phyloP scores from a whole-genome alignment of 2,329 filamentous ascomycete species.

The Huntiella abstrusa region DNA sequence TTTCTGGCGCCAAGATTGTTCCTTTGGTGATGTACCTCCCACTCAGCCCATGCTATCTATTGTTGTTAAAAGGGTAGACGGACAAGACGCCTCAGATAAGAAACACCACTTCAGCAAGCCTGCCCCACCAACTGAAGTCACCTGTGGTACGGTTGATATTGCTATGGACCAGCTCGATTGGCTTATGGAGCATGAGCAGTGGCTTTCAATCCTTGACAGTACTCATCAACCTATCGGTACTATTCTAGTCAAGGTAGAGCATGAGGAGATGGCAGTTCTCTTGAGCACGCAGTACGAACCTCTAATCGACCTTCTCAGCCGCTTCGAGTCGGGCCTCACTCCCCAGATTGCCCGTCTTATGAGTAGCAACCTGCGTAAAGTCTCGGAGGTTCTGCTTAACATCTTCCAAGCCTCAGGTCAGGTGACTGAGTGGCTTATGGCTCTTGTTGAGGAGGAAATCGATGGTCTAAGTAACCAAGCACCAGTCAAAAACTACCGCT shows the following conservation, averaged over 20 bases:
- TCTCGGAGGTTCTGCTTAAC: conserved; percentile 76
- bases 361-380: conserved; percentile 54
- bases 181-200: conserved; percentile 65
- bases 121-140: conserved; percentile 26
- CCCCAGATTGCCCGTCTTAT: conserved; percentile 66
- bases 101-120: conserved; percentile 9
- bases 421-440: conserved; percentile 76
- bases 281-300: conserved; percentile 70
- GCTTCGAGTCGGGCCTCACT: conserved; percentile 68
- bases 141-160: conserved; percentile 62
- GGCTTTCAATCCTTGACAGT: conserved; percentile 67
- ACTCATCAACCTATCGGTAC: conserved; percentile 61
- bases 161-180: conserved; percentile 60
- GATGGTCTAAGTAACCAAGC: conserved; percentile 77
- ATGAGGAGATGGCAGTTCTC: conserved; percentile 80
- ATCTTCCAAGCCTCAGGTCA: conserved; percentile 86
- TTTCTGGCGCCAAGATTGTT: conserved; percentile 68
- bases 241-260: conserved; percentile 62
- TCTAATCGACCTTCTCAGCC: conserved; percentile 66
- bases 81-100: conserved; percentile 16
- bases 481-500: conserved; percentile 53
- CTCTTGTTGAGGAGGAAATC: conserved; percentile 89
- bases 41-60: conserved; percentile 50
- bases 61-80: conserved; percentile 48
- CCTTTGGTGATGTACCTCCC: conserved; percentile 55